Conservation (phyloP, 306 rosid species). For the Prunus davidiana region DNA sequence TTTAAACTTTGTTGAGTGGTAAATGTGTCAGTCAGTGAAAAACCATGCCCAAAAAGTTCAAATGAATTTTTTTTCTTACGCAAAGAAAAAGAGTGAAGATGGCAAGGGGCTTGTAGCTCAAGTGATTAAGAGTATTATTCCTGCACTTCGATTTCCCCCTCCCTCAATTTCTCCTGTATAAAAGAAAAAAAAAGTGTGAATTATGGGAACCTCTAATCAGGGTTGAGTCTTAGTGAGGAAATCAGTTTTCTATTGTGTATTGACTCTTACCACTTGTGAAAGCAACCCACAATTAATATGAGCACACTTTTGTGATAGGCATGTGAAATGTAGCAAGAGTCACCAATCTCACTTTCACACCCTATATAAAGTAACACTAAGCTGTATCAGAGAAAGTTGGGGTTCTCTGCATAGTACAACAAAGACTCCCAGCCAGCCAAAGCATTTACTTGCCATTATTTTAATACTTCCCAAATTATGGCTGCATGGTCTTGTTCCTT, state of each 20-base stretch:
- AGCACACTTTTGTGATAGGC: slow-evolving; percentile 41
- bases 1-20: not conserved
- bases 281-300: slow-evolving; percentile 24
- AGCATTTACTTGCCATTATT: not conserved
- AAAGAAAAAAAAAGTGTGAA: not conserved
- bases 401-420: slow-evolving; percentile 16
- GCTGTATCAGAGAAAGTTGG: slow-evolving; percentile 26
- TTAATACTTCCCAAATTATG: not conserved
- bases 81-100: not conserved
- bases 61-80: not conserved
- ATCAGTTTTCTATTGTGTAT: slow-evolving; percentile 21
- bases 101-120: not conserved
- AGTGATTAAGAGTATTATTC: not conserved
- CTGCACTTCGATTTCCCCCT: not conserved
- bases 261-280: slow-evolving; percentile 28
- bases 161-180: not conserved
- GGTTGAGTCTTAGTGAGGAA: not conserved
- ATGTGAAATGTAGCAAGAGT: slow-evolving; percentile 49
- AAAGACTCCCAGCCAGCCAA: slow-evolving; percentile 5
- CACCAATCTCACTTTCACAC: slow-evolving; percentile 24
- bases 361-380: slow-evolving; percentile 36
- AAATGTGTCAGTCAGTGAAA: not conserved
- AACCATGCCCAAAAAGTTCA: not conserved
- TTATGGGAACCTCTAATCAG: slow-evolving; percentile 2
- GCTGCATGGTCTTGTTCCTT: slow-evolving; percentile 2